These are phyloP conservation scores for Penicillium egyptiacum DNA, from an alignment of 495 filamentous ascomycete species.

Conservation along the genomic window DNA sequence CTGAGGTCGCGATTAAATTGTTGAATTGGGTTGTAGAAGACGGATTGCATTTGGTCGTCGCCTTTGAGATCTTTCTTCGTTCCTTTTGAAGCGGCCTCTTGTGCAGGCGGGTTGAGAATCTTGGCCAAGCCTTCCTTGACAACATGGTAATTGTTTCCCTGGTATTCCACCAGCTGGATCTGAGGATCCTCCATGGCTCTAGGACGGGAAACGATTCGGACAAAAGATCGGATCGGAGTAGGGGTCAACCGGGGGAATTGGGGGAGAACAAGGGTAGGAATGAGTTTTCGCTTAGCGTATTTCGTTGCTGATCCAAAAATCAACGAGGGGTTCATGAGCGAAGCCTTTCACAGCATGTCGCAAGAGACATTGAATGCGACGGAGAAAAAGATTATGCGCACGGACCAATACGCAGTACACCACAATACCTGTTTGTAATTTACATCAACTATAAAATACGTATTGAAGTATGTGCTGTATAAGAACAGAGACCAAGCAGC, in stretches of 20 bases:
- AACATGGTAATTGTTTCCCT: slow-evolving; percentile 58
- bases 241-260: slow-evolving; percentile 1
- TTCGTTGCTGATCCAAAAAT: slow-evolving; percentile 3
- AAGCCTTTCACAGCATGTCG: background rate
- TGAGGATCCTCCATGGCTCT: slow-evolving; percentile 22
- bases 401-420: slow-evolving; percentile 17
- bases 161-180: slow-evolving; percentile 31
- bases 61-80: slow-evolving; percentile 42
- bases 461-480: too few relatives aligned
- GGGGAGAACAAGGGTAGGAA: background rate
- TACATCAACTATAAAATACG: background rate
- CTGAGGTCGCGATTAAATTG: slow-evolving; percentile 97
- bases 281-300: slow-evolving; percentile 16
- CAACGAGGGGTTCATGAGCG: slow-evolving; percentile 19
- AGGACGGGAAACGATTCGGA: slow-evolving; percentile 5
- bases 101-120: slow-evolving; percentile 58
- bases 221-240: slow-evolving; percentile 5
- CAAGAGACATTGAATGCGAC: slow-evolving; percentile 12
- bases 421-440: slow-evolving; percentile 1
- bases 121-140: slow-evolving; percentile 69
- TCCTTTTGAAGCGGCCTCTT: slow-evolving; percentile 47
- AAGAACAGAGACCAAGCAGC: background rate
- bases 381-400: slow-evolving; percentile 27
- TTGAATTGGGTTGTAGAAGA: slow-evolving; percentile 98
- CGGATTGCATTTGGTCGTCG: slow-evolving; percentile 64